phyloP scores from a whole-genome alignment of 108 stramenopile species.

The Cyclostephanos tholiformis region DNA sequence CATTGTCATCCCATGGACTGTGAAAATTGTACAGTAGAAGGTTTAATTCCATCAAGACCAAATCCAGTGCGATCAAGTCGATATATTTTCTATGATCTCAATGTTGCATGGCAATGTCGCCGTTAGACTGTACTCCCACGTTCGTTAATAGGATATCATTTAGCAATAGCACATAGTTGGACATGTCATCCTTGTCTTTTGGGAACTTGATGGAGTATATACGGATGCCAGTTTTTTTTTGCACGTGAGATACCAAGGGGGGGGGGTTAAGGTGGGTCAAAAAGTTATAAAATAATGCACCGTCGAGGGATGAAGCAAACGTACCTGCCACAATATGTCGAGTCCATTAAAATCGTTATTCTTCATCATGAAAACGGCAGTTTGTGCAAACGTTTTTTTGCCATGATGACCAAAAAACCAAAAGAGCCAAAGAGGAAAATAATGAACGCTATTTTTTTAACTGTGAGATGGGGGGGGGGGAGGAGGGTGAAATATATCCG shows the following conservation, averaged over 20 bases:
- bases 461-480: no score
- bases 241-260: no score
- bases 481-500: no score
- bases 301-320: no score
- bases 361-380: slow-evolving; percentile 13
- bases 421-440: no score
- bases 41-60: slow-evolving; percentile 16
- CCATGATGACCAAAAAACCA: no score
- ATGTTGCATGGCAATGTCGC: slow-evolving; percentile 20
- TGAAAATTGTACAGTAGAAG: slow-evolving; percentile 27
- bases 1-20: slow-evolving; percentile 22
- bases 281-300: no score
- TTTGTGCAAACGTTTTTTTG: slow-evolving; percentile 23
- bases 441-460: no score
- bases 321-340: slow-evolving; percentile 30
- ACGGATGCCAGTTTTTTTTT: no score
- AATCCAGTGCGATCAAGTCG: slow-evolving; percentile 10
- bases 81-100: not conserved
- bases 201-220: no score
- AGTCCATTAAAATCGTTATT: slow-evolving; percentile 36
- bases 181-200: slow-evolving; percentile 20
- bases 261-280: no score
- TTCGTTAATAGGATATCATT: slow-evolving; percentile 8
- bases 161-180: slow-evolving; percentile 21
- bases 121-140: slow-evolving; percentile 17